These are phyloP conservation scores for Colletotrichum tanaceti DNA, from an alignment of 2,329 filamentous ascomycete genomes.

Conservation along the genomic window DNA sequence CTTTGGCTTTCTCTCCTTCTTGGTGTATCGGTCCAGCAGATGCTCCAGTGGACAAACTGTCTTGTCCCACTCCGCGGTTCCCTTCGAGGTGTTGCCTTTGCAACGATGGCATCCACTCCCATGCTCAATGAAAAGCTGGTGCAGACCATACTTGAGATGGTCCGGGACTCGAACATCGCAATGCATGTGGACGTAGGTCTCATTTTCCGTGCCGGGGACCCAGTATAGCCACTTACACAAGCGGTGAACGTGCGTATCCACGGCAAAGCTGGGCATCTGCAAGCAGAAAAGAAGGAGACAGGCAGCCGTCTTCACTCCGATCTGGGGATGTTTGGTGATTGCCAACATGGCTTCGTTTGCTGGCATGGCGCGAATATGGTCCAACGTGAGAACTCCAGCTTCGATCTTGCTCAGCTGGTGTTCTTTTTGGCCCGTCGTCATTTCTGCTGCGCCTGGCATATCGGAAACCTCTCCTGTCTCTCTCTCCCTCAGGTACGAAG, in stretches of 20 bases:
- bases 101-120: constrained; percentile 63
- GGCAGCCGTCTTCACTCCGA: constrained; percentile 68
- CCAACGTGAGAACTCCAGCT: constrained; percentile 67
- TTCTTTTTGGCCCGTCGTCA: constrained; percentile 62
- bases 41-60: constrained; percentile 57
- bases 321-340: constrained; percentile 62
- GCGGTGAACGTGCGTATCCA: constrained; percentile 68
- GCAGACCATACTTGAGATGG: constrained; percentile 65
- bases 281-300: constrained; percentile 69
- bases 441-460: constrained; percentile 55
- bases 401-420: constrained; percentile 68
- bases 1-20: constrained; percentile 44
- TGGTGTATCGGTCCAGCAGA: constrained; percentile 49
- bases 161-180: constrained; percentile 64
- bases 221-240: constrained; percentile 65
- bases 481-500: constrained; percentile 59
- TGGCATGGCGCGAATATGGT: constrained; percentile 60
- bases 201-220: constrained; percentile 62
- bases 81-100: constrained; percentile 63
- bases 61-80: constrained; percentile 71
- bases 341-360: constrained; percentile 62
- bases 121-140: constrained; percentile 66
- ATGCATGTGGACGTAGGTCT: constrained; percentile 63
- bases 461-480: constrained; percentile 54
- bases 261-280: constrained; percentile 64